Conservation (phyloP, 768 basidiomycete species). For the Boletus sp. region DNA sequence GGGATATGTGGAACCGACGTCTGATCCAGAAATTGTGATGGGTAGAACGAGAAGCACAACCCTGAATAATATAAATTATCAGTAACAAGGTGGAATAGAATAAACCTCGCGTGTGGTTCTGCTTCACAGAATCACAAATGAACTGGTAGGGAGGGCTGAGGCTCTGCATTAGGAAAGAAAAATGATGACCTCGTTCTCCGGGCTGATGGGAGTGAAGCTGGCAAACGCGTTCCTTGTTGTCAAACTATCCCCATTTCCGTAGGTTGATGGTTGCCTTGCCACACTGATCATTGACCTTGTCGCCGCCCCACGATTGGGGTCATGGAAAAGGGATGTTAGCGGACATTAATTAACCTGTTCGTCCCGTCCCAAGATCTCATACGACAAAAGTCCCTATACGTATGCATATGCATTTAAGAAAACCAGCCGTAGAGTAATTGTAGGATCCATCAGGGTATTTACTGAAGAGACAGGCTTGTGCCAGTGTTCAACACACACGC, state of each 20-base stretch:
- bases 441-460: conserved; percentile 19
- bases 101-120: neutral
- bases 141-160: neutral
- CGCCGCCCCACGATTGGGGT: too few species aligned
- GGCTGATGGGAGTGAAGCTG: neutral
- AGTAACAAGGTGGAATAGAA: neutral
- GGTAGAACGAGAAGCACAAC: neutral
- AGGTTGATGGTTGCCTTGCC: neutral
- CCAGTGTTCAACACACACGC: conserved; percentile 25
- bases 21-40: neutral
- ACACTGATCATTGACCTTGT: too few species aligned
- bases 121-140: neutral
- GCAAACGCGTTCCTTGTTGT: neutral
- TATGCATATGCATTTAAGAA: neutral
- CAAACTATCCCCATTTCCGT: too few species aligned
- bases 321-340: too few species aligned
- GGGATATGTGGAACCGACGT: too few species aligned
- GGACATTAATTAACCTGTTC: too few species aligned
- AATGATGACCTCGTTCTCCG: neutral
- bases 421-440: conserved; percentile 13
- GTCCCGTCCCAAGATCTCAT: too few species aligned
- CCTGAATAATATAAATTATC: neutral
- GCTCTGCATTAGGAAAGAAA: neutral
- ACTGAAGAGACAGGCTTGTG: conserved; percentile 17
- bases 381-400: neutral